phyloP scores from a whole-genome alignment of 2,329 filamentous ascomycete genomes.

The Aspergillus phoenicis region DNA sequence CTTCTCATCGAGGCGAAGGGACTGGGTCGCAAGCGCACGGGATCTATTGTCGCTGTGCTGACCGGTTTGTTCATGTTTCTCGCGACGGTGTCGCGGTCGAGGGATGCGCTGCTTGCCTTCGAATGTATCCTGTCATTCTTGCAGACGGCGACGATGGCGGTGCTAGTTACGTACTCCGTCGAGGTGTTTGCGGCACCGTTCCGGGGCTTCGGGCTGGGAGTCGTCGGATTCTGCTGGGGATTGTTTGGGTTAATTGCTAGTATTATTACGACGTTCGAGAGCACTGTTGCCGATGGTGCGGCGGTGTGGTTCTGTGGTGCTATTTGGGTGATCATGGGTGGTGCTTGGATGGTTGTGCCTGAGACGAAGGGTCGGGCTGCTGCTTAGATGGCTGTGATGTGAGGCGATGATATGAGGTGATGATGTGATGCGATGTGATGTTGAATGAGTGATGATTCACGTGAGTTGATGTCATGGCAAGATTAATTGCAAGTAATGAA shows the following conservation, averaged over 20 bases:
- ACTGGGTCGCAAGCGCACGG: constrained; percentile 21
- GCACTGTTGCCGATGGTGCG: constrained; percentile 5
- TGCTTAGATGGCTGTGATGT: not conserved
- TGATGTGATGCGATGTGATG: not conserved
- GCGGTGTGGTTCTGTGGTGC: constrained; percentile 27
- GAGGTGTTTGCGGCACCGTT: constrained; percentile 19
- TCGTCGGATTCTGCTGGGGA: constrained; percentile 15
- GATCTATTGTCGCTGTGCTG: constrained; percentile 18
- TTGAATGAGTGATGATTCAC: not conserved
- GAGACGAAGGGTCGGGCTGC: constrained; percentile 9
- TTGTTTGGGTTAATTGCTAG: constrained; percentile 18
- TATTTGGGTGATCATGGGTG: constrained; percentile 25
- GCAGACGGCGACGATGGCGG: constrained; percentile 16
- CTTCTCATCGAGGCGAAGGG: constrained; percentile 18
- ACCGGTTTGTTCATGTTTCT: constrained; percentile 24
- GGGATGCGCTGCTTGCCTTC: constrained; percentile 16
- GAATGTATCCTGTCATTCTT: constrained; percentile 22
- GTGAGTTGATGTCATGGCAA: too few relatives aligned
- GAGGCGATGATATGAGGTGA: too few relatives aligned
- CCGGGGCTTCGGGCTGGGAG: constrained; percentile 17
- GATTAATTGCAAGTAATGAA: too few relatives aligned
- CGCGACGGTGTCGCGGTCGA: constrained; percentile 15
- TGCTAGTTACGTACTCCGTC: constrained; percentile 22
- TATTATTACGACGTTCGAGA: constrained; percentile 18
- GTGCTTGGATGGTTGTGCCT: constrained; percentile 13